Evolutionary conservation across 2,329 filamentous ascomycete genomes (phyloP).

Genomic region (Colletotrichum higginsianum): DNA sequence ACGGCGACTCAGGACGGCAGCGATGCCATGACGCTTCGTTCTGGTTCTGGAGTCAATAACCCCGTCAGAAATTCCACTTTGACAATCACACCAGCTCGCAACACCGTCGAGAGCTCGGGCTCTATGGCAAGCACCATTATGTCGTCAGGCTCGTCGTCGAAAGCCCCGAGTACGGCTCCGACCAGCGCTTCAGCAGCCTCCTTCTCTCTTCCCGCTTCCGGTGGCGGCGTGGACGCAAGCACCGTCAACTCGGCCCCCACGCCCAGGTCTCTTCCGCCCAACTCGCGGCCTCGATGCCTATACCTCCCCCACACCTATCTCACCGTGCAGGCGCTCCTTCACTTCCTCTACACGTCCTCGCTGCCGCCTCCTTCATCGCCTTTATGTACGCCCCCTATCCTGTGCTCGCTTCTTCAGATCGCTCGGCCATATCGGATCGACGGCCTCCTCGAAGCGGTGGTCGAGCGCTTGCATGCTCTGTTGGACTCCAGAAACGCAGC

Average conservation of each 20-base stretch:
- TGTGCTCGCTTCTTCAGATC: constrained; percentile 94
- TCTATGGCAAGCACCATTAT: constrained; percentile 61
- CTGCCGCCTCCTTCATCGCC: constrained; percentile 82
- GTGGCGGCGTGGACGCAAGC: constrained; percentile 58
- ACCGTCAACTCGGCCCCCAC: constrained; percentile 71
- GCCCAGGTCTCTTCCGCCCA: constrained; percentile 69
- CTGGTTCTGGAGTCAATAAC: constrained; percentile 71
- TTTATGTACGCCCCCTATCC: constrained; percentile 92
- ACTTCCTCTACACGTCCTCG: constrained; percentile 94
- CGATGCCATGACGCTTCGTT: constrained; percentile 82
- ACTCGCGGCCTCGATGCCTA: constrained; percentile 84
- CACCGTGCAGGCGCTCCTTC: constrained; percentile 89
- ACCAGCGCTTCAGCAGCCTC: constrained; percentile 56
- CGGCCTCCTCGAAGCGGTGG: constrained; percentile 90
- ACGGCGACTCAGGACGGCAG: constrained; percentile 79
- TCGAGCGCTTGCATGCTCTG: constrained; percentile 89
- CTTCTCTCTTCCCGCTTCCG: constrained; percentile 39
- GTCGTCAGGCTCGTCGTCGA: constrained; percentile 57
- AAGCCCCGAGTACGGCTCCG: constrained; percentile 60
- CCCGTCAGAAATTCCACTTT: constrained; percentile 83
- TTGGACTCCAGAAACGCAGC: constrained; percentile 95
- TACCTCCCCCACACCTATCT: constrained; percentile 94
- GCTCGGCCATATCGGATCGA: constrained; percentile 94
- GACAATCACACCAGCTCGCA: constrained; percentile 83
- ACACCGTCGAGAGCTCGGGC: constrained; percentile 62